These are phyloP conservation scores for Cicer cuneatum DNA, from an alignment of 306 rosid genomes.

Conservation along the genomic window DNA sequence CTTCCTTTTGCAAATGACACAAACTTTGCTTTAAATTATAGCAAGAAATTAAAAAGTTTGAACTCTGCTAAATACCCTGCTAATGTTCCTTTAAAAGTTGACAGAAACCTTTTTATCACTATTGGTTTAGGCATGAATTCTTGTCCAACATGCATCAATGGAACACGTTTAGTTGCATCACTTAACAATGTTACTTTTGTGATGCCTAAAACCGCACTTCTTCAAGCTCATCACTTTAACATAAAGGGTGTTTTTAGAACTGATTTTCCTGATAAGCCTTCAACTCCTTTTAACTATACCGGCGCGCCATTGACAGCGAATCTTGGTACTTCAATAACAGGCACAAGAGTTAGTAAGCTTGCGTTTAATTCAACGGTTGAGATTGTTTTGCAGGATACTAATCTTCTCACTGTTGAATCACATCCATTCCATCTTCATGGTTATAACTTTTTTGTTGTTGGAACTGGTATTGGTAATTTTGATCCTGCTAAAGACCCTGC, in stretches of 20 bases:
- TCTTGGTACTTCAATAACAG: conserved; percentile 58
- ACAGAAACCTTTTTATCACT: conserved; percentile 70
- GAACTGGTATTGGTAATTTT: conserved; percentile 83
- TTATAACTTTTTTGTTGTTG: conserved; percentile 65
- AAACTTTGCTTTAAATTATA: conserved; percentile 58
- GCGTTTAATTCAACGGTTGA: conserved; percentile 78
- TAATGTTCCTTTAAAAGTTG: conserved; percentile 77
- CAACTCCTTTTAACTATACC: conserved; percentile 66
- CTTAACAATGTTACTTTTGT: conserved; percentile 77
- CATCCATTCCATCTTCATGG: conserved; percentile 86
- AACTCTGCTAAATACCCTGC: conserved; percentile 70
- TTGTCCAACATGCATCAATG: conserved; percentile 76
- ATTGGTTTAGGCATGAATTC: conserved; percentile 70
- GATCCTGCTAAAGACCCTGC: conserved; percentile 74
- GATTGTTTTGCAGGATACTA: conserved; percentile 81
- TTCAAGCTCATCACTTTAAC: conserved; percentile 80
- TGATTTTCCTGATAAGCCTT: conserved; percentile 79
- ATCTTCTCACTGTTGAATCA: conserved; percentile 82
- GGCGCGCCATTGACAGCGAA: conserved; percentile 70
- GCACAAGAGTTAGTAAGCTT: conserved; percentile 74
- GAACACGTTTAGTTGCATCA: conserved; percentile 78
- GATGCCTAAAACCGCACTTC: conserved; percentile 80
- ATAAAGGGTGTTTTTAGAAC: conserved; percentile 69
- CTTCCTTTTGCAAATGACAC: conserved; percentile 71
- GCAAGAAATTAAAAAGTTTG: conserved; percentile 64